Conservation (phyloP, 106 monocot species). For the Acanthochlamys bracteata region DNA sequence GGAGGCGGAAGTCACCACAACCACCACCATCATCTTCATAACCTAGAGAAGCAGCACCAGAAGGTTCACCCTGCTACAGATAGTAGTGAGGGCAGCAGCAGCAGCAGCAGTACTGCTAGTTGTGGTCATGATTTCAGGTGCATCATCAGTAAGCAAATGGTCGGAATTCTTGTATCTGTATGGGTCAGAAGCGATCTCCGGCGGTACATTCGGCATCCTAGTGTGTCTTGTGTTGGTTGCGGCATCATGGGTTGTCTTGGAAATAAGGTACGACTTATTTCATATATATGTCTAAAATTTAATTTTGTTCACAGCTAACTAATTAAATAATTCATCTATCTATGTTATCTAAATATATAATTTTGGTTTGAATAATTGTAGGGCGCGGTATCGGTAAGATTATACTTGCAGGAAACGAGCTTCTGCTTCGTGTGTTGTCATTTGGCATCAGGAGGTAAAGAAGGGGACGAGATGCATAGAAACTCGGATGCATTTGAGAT, state of each 20-base stretch:
- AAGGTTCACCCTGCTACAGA: constrained; percentile 39
- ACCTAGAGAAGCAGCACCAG: constrained; percentile 15
- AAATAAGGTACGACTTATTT: constrained; percentile 83
- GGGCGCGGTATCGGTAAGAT: constrained; percentile 71
- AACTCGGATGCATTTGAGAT: constrained; percentile 56
- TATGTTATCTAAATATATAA: too few relatives aligned
- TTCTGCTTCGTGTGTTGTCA: constrained; percentile 86
- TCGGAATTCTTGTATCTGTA: constrained; percentile 54
- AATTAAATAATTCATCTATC: too few relatives aligned
- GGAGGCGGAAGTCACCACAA: too few relatives aligned
- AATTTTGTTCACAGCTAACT: background rate
- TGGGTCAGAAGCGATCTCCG: constrained; percentile 49
- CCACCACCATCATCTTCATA: constrained; percentile 1
- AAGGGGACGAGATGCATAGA: constrained; percentile 52
- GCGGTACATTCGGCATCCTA: constrained; percentile 24
- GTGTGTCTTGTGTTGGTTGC: constrained; percentile 59
- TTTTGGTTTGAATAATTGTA: constrained; percentile 9
- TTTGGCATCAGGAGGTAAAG: constrained; percentile 66
- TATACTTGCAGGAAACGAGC: constrained; percentile 58
- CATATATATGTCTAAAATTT: too few relatives aligned
- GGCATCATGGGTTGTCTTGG: constrained; percentile 75
- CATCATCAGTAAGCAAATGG: constrained; percentile 81
- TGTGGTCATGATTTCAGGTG: constrained; percentile 26
- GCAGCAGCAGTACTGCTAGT: too few relatives aligned
- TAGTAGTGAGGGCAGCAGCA: constrained; percentile 2